Evolutionary conservation across 805 yeast species (phyloP), one percentile per base, ranked within the genome.

Genomic region (Cyberlindnera xishuangbannaensis): DNA sequence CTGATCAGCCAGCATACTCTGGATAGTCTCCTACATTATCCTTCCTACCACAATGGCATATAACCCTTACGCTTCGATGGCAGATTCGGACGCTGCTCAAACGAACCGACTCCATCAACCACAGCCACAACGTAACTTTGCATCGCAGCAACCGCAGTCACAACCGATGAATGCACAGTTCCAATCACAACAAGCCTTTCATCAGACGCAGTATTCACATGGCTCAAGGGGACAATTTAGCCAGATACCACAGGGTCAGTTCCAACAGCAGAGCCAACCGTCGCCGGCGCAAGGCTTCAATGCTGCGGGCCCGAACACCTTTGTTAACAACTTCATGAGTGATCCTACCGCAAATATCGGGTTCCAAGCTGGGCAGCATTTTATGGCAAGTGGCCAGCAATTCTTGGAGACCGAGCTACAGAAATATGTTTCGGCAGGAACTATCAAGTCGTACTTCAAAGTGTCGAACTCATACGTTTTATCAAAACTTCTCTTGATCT

Each of bases 391-490:
- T 19, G 85, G 92, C 16, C 84, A 83, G 47, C 80, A 79, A 41
- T 83, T 83, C 58, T 58, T 86, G 55, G 83, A 83, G 45, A 79
- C 78, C 40, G 64, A 67, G 41, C 53, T 76, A 34, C 69, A 71
- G 36, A 65, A 64, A 43, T 69, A 67, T 41, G 66, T 72, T 18
- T 58, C 67, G 13, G 59, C 69, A 17, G 58, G 69, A 13, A 78
- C 83, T 35, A 61, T 92, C 47, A 79, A 86, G 44, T 83, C 79
- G 61, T 88, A 88, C 59, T 94, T 92, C 67, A 85, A 84, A 59
- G 96, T 92, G 14, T 81, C 95, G 29, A 94, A 90, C 56, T 65
- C 77, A 5, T 94, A 90, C 51, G 98, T 92, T 11, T 53, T 82
- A 40, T 67, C 67, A 22, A 92, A 92, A 55, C 58, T 92, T 17